Evolutionary conservation across 2,329 filamentous ascomycete genomes (phyloP).

Genomic region (Hirsutella minnesotensis): DNA sequence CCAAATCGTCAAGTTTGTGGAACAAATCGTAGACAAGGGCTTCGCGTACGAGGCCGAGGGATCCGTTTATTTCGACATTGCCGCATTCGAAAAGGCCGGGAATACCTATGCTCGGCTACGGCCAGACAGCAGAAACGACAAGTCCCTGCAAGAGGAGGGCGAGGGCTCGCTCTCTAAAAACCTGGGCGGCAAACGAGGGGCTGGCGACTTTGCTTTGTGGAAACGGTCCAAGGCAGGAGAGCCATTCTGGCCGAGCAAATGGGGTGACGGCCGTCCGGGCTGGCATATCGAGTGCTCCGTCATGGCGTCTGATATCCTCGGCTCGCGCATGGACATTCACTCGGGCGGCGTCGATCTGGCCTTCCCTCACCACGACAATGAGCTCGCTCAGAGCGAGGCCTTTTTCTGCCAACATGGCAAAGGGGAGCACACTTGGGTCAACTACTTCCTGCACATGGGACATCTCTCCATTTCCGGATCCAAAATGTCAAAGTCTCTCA

Average conservation of each 20-base stretch:
- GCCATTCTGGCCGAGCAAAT: slow-evolving; percentile 78
- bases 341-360: slow-evolving; percentile 84
- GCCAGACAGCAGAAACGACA: slow-evolving; percentile 76
- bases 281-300: slow-evolving; percentile 98
- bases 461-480: slow-evolving; percentile 75
- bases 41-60: slow-evolving; percentile 76
- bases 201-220: slow-evolving; percentile 86
- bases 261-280: slow-evolving; percentile 79
- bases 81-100: slow-evolving; percentile 70
- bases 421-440: slow-evolving; percentile 67
- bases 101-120: slow-evolving; percentile 78
- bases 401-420: slow-evolving; percentile 51
- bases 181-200: slow-evolving; percentile 55
- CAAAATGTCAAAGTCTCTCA: slow-evolving; percentile 93
- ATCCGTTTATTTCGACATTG: slow-evolving; percentile 90
- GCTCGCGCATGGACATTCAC: slow-evolving; percentile 79
- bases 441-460: slow-evolving; percentile 93
- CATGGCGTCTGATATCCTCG: slow-evolving; percentile 86
- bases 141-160: slow-evolving; percentile 73
- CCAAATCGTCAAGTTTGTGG: slow-evolving; percentile 76
- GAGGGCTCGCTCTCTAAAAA: slow-evolving; percentile 67
- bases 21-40: slow-evolving; percentile 70
- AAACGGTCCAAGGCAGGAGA: slow-evolving; percentile 87
- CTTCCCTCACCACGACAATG: slow-evolving; percentile 90
- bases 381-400: slow-evolving; percentile 82